These are phyloP conservation scores for Geum urbanum DNA, from an alignment of 306 rosid genomes.

Conservation along the genomic window DNA sequence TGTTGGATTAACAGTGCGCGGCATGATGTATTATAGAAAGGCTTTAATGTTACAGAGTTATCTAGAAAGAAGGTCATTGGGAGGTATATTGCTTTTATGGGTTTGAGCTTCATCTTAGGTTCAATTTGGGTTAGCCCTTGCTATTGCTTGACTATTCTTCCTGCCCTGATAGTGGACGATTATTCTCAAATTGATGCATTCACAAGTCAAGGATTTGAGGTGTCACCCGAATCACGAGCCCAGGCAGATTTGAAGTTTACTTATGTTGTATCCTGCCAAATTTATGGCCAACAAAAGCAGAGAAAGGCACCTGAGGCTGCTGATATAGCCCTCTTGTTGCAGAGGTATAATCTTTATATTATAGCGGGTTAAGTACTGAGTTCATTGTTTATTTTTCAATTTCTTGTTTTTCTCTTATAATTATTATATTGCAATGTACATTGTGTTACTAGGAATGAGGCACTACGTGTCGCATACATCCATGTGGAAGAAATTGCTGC, in stretches of 20 bases:
- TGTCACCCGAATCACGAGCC: slow-evolving; percentile 80
- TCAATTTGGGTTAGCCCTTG: slow-evolving; percentile 11
- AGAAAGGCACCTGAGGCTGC: slow-evolving; percentile 69
- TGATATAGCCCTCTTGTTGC: slow-evolving; percentile 86
- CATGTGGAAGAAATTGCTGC: slow-evolving; percentile 64
- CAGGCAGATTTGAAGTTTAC: slow-evolving; percentile 95
- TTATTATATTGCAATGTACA: not conserved
- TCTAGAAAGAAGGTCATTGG: slow-evolving; percentile 64
- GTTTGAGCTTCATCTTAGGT: slow-evolving; percentile 11
- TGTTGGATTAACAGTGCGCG: slow-evolving; percentile 70
- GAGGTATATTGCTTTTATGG: slow-evolving; percentile 52
- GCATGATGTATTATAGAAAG: slow-evolving; percentile 98
- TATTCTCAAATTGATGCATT: slow-evolving; percentile 49
- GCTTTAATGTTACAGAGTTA: slow-evolving; percentile 95
- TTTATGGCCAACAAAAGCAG: slow-evolving; percentile 96
- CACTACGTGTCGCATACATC: slow-evolving; percentile 96
- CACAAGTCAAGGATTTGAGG: slow-evolving; percentile 74
- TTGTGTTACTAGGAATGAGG: slow-evolving; percentile 70
- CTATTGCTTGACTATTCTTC: slow-evolving; percentile 11
- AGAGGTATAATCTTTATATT: slow-evolving; percentile 48
- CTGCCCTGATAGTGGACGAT: slow-evolving; percentile 42
- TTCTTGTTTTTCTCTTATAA: not conserved
- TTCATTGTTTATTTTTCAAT: not conserved
- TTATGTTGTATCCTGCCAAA: slow-evolving; percentile 98
- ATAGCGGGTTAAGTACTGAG: not conserved